Evolutionary conservation across 2,329 filamentous ascomycete genomes (phyloP), one percentile per base, ranked within the genome.

Genomic region (Pestalotiopsis sp.): DNA sequence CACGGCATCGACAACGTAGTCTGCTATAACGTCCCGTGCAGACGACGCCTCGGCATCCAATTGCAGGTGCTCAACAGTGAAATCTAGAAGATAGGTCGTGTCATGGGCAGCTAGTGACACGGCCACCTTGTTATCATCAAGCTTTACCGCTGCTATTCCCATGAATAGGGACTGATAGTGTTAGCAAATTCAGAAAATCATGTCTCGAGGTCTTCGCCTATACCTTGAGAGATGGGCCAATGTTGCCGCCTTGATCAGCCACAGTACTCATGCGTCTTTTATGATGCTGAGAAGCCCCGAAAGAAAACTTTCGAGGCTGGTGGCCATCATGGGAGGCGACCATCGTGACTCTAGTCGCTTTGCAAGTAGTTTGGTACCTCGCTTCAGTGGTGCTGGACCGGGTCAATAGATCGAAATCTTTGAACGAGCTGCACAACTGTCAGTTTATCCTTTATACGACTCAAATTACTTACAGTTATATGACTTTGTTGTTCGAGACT

Each of bases 21-120:
- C 85, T 20, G 86, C 86, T 41, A 92, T 84, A 66, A 81, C 78
- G 67, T 87, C 83, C 20, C 83, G 77, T 41, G 79, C 78, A 65
- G 67, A 41, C n/a, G 68, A 77, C 66, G 81, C 74, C 23, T 80
- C 75, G 59, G 83, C 79, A 9, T 82, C 80, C 12, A 85, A 77
- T 23, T 81, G 75, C 60, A 92, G 82, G n/a, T 85, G 82, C 72
- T 89, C 86, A 71, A 92, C 86, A 4, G 87, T 87, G 75, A 92
- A 94, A 77, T 95, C 92, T 59, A 93, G 83, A 25, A 92, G 88
- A 76, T 95, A 95, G 3, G 91, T 90, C 5, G 89, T 88, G 76
- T 95, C 92, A 71, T 93, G 92, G 70, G 92, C 86, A 3, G 91
- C 91, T 63, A 94, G 82, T 14, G 91, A 90, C 27, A 93, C 83